These are phyloP conservation scores for Darksidea phi DNA, from an alignment of 495 filamentous ascomycete species.

Conservation along the genomic window DNA sequence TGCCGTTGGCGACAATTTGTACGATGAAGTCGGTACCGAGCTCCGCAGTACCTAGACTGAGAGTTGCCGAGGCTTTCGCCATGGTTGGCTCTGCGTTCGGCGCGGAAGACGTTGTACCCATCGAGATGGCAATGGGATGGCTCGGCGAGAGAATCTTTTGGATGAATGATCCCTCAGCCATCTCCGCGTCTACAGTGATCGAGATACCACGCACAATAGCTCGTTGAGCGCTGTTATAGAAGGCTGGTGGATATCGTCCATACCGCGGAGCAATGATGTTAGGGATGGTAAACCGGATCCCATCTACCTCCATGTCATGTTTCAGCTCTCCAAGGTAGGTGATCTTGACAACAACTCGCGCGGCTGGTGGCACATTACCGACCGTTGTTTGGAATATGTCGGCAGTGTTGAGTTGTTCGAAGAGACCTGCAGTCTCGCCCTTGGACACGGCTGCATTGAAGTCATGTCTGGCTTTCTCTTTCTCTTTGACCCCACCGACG, in stretches of 20 bases:
- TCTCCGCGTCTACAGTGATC: conserved; percentile 60
- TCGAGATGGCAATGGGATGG: conserved; percentile 63
- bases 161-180: conserved; percentile 56
- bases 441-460: conserved; percentile 56
- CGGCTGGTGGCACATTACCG: conserved; percentile 60
- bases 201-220: conserved; percentile 47
- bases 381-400: conserved; percentile 66
- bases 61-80: conserved; percentile 59
- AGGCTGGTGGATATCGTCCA: conserved; percentile 48
- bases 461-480: conserved; percentile 52
- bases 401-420: conserved; percentile 58
- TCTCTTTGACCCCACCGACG: conserved; percentile 61
- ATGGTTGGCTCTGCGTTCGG: conserved; percentile 50
- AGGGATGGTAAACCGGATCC: conserved; percentile 64
- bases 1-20: conserved; percentile 56
- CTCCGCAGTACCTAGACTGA: conserved; percentile 50
- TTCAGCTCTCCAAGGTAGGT: conserved; percentile 67
- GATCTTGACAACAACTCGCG: conserved; percentile 56
- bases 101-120: conserved; percentile 56
- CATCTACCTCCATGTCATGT: conserved; percentile 61
- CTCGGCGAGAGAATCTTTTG: conserved; percentile 61
- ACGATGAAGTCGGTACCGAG: conserved; percentile 57
- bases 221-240: conserved; percentile 17
- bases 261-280: conserved; percentile 63
- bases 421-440: conserved; percentile 60